phyloP scores from a whole-genome alignment of 371 early-diverging fungal species.

The Blakeslea trispora region DNA sequence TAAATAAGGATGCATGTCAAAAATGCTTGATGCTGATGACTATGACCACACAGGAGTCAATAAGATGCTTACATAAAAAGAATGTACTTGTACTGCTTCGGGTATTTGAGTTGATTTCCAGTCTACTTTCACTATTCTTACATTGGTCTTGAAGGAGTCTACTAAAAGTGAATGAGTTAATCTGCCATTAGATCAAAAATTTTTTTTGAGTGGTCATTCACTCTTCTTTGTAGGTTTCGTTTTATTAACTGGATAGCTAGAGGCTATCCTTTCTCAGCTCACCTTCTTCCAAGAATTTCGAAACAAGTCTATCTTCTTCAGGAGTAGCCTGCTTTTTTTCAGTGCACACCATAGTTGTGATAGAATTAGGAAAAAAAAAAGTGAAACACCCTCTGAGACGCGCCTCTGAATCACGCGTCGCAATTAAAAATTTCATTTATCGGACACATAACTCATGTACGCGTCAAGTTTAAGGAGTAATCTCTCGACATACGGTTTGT shows the following conservation, averaged over 20 bases:
- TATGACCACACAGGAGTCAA: no score
- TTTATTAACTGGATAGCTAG: no score
- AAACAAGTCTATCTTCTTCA: constrained; percentile 41
- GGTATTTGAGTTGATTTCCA: not conserved
- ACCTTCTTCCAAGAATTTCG: constrained; percentile 51
- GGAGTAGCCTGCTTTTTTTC: constrained; percentile 35
- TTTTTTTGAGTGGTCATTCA: constrained; percentile 11
- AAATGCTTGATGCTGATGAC: no score
- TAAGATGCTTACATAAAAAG: not conserved
- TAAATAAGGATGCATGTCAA: constrained; percentile 1
- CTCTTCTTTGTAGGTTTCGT: not conserved
- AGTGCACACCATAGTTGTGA: constrained; percentile 23
- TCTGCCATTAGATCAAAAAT: constrained; percentile 16
- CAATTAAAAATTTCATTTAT: not conserved
- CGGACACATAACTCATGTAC: not conserved
- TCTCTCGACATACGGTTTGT: no score
- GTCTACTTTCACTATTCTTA: not conserved
- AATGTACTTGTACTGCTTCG: not conserved
- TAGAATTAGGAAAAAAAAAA: constrained; percentile 13
- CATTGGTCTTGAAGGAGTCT: not conserved
- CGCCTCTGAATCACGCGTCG: not conserved
- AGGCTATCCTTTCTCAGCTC: no score
- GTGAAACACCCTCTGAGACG: constrained; percentile 7
- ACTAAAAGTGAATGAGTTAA: constrained; percentile 14
- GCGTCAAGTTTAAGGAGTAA: not conserved